These are phyloP conservation scores for Cutaneotrichosporon dermatis DNA, from an alignment of 1,284 basidiomycete genomes.

Conservation along the genomic window DNA sequence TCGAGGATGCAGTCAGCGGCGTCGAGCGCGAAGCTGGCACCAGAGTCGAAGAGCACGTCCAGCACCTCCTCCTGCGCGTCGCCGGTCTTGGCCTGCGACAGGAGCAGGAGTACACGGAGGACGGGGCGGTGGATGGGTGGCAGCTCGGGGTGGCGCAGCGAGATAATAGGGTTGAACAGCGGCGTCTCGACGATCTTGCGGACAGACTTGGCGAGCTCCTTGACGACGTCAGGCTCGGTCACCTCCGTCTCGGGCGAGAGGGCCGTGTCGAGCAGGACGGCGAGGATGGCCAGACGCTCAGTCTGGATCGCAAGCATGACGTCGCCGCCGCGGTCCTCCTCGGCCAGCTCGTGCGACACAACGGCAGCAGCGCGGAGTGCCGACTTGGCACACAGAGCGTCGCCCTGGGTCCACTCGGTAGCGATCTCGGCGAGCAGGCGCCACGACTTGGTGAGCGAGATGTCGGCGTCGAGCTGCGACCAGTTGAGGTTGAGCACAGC, in stretches of 20 bases:
- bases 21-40: constrained; percentile 34
- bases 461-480: constrained; percentile 75
- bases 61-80: constrained; percentile 15
- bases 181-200: constrained; percentile 67
- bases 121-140: constrained; percentile 74
- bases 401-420: constrained; percentile 61
- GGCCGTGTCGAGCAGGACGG: constrained; percentile 67
- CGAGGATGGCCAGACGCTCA: constrained; percentile 66
- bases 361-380: constrained; percentile 61
- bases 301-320: constrained; percentile 80
- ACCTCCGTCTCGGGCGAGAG: constrained; percentile 58
- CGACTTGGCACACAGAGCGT: constrained; percentile 55
- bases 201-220: constrained; percentile 61
- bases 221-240: constrained; percentile 22
- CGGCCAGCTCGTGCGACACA: constrained; percentile 63
- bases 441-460: constrained; percentile 71
- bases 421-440: constrained; percentile 64
- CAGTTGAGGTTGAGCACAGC: constrained; percentile 56
- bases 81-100: constrained; percentile 34
- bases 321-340: constrained; percentile 69
- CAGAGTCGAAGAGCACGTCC: constrained; percentile 30
- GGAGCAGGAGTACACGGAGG: constrained; percentile 74
- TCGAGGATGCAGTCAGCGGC: constrained; percentile 41
- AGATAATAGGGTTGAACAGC: constrained; percentile 67
- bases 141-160: constrained; percentile 63